Evolutionary conservation across 352 stramenopile species (phyloP), one percentile per base, ranked within the genome.

Genomic region (Pythium diclinum): DNA sequence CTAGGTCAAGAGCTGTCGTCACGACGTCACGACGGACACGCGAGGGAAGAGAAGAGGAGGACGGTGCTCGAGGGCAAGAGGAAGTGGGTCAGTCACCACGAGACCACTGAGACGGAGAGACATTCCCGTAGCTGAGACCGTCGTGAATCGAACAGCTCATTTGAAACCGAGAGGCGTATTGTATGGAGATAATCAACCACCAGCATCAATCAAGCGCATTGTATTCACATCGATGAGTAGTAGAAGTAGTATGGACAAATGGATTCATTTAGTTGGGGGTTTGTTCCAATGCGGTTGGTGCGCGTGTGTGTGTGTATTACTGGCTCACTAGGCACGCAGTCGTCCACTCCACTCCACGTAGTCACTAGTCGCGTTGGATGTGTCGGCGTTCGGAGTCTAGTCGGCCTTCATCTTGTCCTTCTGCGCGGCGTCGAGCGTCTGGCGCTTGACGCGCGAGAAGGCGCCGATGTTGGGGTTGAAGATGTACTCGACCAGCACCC

Each of bases 401-500:
- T 88, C 77, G 51, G 65, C 73, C 74, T 92, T 91, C 68, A 92
- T 81, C 77, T 89, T 91, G n/a, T 76, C 62, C 68, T 83, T 83
- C 61, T 83, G 64, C 8, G 81, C 74, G 3, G 78, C 72, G 40
- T 60, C 73, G 33, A 91, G 69, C 54, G 75, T 87, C 63, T 85
- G 68, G 62, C 84, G 86, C 79, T 97, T 98, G 49, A 98, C 87
- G 59, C 95, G 87, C 42, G 78, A 95, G 73, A 96, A 98, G 9
- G 95, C 88, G 65, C 80, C 92, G 52, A 99, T 91, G 59, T 94
- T 87, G 53, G 86, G 78, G 83, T 98, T 76, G 60, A 92, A 87
- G 68, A 99, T 90, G 81, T 98, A 99, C 68, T 98, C 81, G 59
- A 88, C 87, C 57, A 99, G 84, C 23, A 98, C 92, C 56, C 87